Conservation (phyloP, 257 asterid genomes). For the Jaltomata sinuosa region DNA sequence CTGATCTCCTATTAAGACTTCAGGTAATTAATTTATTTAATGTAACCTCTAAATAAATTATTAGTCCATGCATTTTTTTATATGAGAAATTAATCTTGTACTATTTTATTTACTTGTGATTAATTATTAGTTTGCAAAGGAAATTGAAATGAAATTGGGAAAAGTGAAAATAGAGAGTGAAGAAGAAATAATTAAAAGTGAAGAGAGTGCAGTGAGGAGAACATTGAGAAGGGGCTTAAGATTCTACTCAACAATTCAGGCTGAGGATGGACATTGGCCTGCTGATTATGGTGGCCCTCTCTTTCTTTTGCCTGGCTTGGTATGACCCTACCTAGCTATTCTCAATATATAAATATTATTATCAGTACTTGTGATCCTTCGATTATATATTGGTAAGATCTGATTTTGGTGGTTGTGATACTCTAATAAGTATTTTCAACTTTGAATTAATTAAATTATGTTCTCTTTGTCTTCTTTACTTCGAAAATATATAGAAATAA, state of each 20-base stretch:
- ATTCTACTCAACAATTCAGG: conserved; percentile 49
- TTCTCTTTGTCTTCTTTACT: too few relatives aligned
- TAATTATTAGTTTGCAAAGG: conserved; percentile 37
- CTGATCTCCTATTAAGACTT: conserved; percentile 64
- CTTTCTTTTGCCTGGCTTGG: conserved; percentile 66
- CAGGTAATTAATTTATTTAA: conserved; percentile 27
- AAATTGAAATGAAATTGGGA: neutral
- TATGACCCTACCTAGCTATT: neutral
- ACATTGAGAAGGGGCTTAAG: conserved; percentile 39
- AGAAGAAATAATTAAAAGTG: conserved; percentile 29
- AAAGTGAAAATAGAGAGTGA: conserved; percentile 21
- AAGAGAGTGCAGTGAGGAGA: conserved; percentile 28
- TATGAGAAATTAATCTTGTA: neutral
- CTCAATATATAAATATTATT: neutral
- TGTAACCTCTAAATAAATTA: neutral
- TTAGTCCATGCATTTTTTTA: neutral
- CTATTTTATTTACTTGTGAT: too few relatives aligned
- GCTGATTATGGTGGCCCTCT: conserved; percentile 76
- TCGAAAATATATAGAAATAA: too few relatives aligned
- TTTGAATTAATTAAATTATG: neutral
- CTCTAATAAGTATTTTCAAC: neutral
- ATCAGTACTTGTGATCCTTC: too few relatives aligned
- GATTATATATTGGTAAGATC: neutral
- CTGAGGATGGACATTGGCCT: conserved; percentile 80
- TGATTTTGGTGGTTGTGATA: neutral